These are phyloP conservation scores for Wickerhamomyces tratensis DNA, from an alignment of 805 yeast species.

Conservation along the genomic window DNA sequence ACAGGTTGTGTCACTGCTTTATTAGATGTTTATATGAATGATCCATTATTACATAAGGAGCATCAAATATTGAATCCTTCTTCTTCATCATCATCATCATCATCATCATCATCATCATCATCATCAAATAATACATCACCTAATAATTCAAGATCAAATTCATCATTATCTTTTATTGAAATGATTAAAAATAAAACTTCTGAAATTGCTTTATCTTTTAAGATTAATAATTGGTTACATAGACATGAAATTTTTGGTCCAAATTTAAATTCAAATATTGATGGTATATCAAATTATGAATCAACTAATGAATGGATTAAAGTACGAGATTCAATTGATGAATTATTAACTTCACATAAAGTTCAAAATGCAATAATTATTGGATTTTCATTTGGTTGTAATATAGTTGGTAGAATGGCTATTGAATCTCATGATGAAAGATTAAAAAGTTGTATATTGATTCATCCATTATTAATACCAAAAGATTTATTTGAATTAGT, in stretches of 20 bases:
- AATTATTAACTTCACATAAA: slow-evolving; percentile 9
- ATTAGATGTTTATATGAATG: slow-evolving; percentile 13
- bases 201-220: slow-evolving; percentile 10
- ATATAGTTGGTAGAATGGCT: slow-evolving; percentile 12
- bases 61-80: not conserved
- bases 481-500: slow-evolving; percentile 5
- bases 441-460: slow-evolving; percentile 11
- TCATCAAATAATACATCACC: no score
- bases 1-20: slow-evolving; percentile 19
- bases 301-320: slow-evolving; percentile 12
- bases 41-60: slow-evolving; percentile 6
- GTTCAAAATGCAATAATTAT: slow-evolving; percentile 11
- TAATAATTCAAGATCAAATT: not conserved
- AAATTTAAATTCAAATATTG: slow-evolving; percentile 5
- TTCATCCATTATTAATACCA: slow-evolving; percentile 16
- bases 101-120: no score
- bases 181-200: slow-evolving; percentile 10
- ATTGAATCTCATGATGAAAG: slow-evolving; percentile 2
- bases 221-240: slow-evolving; percentile 14
- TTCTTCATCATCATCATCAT: not conserved
- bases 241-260: slow-evolving; percentile 14
- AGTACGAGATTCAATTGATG: slow-evolving; percentile 9
- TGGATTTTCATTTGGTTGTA: slow-evolving; percentile 18
- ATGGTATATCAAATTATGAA: slow-evolving; percentile 1
- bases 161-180: slow-evolving; percentile 6